Conservation (phyloP, 2,329 filamentous ascomycete genomes). For the Penicillium sp. region DNA sequence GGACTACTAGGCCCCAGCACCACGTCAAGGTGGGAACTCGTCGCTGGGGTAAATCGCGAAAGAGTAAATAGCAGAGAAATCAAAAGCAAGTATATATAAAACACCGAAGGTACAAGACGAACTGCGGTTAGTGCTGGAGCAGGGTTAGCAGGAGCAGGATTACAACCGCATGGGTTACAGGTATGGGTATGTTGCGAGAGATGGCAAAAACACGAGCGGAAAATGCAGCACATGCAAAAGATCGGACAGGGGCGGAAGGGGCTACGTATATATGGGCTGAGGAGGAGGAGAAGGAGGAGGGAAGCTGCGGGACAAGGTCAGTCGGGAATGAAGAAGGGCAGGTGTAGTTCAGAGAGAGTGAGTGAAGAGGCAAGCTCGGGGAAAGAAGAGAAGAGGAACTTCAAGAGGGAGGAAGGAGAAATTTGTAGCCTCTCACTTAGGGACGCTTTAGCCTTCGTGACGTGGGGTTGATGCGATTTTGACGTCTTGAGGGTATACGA, state of each 20-base stretch:
- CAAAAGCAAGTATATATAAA: neutral
- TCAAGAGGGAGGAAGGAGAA: neutral
- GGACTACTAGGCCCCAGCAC: constrained; percentile 18
- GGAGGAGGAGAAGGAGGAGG: neutral
- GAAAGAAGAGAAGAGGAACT: neutral
- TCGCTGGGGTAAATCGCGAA: constrained; percentile 11
- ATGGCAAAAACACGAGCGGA: neutral
- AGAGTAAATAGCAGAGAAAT: constrained; percentile 1
- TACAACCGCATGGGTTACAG: no score
- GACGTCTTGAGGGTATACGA: neutral
- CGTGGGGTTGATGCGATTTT: neutral
- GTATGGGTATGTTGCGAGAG: neutral
- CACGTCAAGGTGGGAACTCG: constrained; percentile 19
- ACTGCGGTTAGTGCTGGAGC: no score
- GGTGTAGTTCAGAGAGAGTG: neutral
- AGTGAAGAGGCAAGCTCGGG: neutral
- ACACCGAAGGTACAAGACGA: neutral
- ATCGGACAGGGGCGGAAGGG: neutral
- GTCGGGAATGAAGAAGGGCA: neutral
- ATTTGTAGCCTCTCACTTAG: neutral
- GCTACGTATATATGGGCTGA: neutral
- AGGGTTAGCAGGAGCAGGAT: no score
- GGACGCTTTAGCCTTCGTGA: neutral
- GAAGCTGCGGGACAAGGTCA: neutral
- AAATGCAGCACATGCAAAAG: neutral